Base-by-base conservation (phyloP, 1,139 yeast species). In the Wickerhamiella infanticola region DNA sequence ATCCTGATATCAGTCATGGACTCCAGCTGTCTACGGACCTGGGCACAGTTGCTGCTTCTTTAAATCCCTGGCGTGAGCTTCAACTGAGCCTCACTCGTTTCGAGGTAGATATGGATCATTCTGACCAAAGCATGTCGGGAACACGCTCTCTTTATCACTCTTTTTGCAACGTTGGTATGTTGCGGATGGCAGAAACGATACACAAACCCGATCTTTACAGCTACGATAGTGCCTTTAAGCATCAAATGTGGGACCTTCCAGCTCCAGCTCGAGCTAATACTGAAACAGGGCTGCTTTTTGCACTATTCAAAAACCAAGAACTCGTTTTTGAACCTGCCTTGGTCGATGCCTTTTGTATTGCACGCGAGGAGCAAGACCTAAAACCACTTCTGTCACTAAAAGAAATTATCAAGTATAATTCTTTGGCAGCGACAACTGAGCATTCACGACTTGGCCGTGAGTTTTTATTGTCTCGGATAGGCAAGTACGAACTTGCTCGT, bases 211-310 rank as follows among this genome's bases (percentile, higher is more conserved):
- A 38, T 7, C 39, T 37, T 27, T 42, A 46, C 41, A 49, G 51
- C 9, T 71, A 65, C 50, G 67, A 73, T 45, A 73, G 80, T 71
- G 72, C 78, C 0, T 83, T 94, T 94, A 80, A 79, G 56, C 62
- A 83, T 37, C 73, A 70, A 45, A 69, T 72, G 44, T 84, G 94
- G 94, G 80, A 78, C 47, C 48, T 79, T 4, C 82, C 90, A 0
- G 54, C 57, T 2, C 65, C 73, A 0, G 54, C 53, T 2, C 50
- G 49, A 0, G 58, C 70, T 0, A 41, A 44, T 0, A 59, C 61
- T 3, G 71, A 68, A 42, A 68, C 72, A 46, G 72, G 69, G 42
- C 33, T 58, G 63, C 5, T 63, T 74, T 9, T 81, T 75, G 55
- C 65, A 64, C 18, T 61, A 70, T 1, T 62, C 78, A 50, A 77